A percentile compares a stretch with the other conserved stretches of the same genome.
phyloP scores from a whole-genome alignment of 768 basidiomycete species.

The Calocera viscosa region DNA sequence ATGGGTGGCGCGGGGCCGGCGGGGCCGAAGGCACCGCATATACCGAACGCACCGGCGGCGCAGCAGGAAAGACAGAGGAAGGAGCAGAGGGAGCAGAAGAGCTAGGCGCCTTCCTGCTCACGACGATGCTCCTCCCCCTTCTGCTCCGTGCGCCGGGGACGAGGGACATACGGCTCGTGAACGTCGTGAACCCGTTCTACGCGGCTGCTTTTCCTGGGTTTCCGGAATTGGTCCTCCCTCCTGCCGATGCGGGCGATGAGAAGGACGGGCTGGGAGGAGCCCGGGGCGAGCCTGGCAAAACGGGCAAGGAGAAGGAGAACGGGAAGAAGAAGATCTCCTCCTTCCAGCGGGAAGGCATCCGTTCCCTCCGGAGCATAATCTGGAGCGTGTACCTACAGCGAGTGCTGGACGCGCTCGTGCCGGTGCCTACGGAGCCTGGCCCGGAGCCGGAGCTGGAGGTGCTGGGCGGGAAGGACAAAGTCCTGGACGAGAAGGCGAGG shows the following conservation, averaged over 20 bases:
- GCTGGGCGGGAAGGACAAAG: conserved; percentile 33
- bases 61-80: conserved; percentile 25
- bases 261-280: conserved; percentile 14
- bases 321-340: conserved; percentile 1
- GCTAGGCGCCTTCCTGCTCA: conserved; percentile 63
- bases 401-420: conserved; percentile 67
- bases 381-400: conserved; percentile 67
- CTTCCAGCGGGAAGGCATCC: conserved; percentile 40
- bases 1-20: conserved; percentile 30
- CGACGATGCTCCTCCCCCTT: conserved; percentile 65
- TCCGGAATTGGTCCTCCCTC: conserved; percentile 24
- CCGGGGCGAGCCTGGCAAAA: conserved; percentile 6
- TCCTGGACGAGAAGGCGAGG: conserved; percentile 27
- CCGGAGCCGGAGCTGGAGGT: conserved; percentile 27
- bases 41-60: too few species aligned
- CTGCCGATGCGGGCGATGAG: conserved; percentile 17
- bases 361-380: conserved; percentile 50
- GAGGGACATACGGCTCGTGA: conserved; percentile 80
- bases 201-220: conserved; percentile 54
- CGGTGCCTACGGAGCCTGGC: conserved; percentile 26
- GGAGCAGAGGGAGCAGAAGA: conserved; percentile 39
- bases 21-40: conserved; percentile 20
- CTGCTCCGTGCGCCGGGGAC: conserved; percentile 75
- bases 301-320: conserved; percentile 34
- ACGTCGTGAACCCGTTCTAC: conserved; percentile 79